Evolutionary conservation across 768 basidiomycete genomes (phyloP).

Genomic region (Pisolithus albus): DNA sequence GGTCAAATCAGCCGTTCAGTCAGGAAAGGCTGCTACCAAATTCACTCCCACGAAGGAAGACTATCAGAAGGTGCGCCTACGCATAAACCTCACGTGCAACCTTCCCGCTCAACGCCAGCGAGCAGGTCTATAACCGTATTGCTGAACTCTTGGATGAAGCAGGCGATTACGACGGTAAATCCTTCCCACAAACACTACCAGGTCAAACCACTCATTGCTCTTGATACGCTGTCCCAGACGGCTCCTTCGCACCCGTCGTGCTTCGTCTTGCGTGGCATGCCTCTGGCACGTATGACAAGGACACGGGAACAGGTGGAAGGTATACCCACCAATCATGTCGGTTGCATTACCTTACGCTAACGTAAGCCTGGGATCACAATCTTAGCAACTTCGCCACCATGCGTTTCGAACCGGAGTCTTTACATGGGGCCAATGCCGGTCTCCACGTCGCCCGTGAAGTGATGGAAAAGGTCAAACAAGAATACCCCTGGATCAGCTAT

Average conservation of each 20-base stretch:
- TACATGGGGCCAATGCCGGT: constrained; percentile 81
- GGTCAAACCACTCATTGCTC: neutral
- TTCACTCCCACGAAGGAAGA: constrained; percentile 76
- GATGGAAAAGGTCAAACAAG: constrained; percentile 81
- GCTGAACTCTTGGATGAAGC: constrained; percentile 71
- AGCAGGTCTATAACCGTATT: constrained; percentile 84
- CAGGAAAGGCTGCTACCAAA: constrained; percentile 56
- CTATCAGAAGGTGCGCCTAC: constrained; percentile 68
- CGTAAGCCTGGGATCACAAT: constrained; percentile 3
- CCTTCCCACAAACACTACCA: neutral
- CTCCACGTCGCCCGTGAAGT: constrained; percentile 71
- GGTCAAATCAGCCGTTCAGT: constrained; percentile 55
- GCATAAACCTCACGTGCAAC: neutral
- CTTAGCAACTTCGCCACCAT: constrained; percentile 94
- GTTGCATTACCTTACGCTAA: constrained; percentile 5
- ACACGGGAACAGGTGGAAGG: constrained; percentile 74
- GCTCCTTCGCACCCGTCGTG: constrained; percentile 81
- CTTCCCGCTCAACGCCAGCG: neutral
- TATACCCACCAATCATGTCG: constrained; percentile 19
- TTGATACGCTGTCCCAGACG: constrained; percentile 43
- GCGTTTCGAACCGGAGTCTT: constrained; percentile 88
- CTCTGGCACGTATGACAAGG: constrained; percentile 90
- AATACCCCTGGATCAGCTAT: constrained; percentile 92
- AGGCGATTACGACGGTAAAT: constrained; percentile 71
- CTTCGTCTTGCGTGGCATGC: constrained; percentile 92